phyloP scores from a whole-genome alignment of 768 basidiomycete genomes.

The Suillus lakei region DNA sequence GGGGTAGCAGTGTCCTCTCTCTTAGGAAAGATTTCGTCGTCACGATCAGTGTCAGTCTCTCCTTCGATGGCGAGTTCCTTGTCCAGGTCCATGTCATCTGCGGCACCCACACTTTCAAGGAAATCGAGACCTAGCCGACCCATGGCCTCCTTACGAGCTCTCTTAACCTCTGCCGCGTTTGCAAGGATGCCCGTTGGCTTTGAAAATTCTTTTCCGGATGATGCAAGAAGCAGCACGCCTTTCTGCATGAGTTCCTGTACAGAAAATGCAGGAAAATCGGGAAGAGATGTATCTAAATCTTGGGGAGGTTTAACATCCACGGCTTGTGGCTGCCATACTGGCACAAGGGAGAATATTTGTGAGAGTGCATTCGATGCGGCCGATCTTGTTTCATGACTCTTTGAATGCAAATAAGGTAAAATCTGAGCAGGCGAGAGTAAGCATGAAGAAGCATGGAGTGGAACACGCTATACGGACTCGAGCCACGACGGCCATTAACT shows the following conservation, averaged over 20 bases:
- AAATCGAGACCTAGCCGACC: constrained; percentile 87
- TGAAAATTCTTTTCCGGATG: constrained; percentile 90
- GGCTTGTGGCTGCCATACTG: constrained; percentile 65
- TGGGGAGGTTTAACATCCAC: constrained; percentile 27
- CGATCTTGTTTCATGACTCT: constrained; percentile 89
- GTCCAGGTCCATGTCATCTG: constrained; percentile 86
- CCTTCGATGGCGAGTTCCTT: constrained; percentile 74
- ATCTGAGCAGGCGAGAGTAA: constrained; percentile 53
- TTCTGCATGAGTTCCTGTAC: constrained; percentile 78
- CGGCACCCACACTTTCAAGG: constrained; percentile 68
- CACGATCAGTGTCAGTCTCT: constrained; percentile 51
- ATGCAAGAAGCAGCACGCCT: constrained; percentile 81
- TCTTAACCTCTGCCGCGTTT: constrained; percentile 80
- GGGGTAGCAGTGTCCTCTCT: constrained; percentile 40
- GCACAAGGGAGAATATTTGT: constrained; percentile 83
- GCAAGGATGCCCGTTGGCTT: constrained; percentile 75
- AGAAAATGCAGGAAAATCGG: constrained; percentile 77
- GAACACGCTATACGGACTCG: constrained; percentile 54
- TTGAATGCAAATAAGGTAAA: constrained; percentile 88
- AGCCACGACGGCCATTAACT: constrained; percentile 89
- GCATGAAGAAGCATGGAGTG: neutral
- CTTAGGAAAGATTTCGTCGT: constrained; percentile 44
- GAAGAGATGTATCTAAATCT: constrained; percentile 38
- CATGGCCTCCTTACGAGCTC: constrained; percentile 89
- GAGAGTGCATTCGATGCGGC: constrained; percentile 90